Percentiles rank a stretch among this genome's conserved stretches.
Evolutionary conservation across 2,329 filamentous ascomycete genomes (phyloP).

Genomic region (Epichloe hybrida): DNA sequence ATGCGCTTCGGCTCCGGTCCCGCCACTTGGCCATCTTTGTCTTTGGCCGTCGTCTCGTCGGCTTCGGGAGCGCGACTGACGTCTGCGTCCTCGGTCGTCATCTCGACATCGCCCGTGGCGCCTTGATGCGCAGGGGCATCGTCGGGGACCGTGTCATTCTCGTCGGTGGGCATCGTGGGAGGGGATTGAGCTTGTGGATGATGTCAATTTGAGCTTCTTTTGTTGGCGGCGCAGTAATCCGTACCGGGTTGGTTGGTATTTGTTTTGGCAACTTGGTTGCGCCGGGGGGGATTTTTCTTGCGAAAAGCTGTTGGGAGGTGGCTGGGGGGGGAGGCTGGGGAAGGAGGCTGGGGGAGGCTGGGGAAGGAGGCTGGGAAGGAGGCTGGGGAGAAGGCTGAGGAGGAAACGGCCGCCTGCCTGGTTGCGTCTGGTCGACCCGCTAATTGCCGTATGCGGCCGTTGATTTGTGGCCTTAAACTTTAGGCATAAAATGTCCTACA

Average conservation of each 20-base stretch:
- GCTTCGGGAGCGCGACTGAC: conserved; percentile 11
- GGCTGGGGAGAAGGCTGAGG: too few species aligned
- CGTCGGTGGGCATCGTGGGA: not conserved
- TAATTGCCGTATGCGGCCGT: too few species aligned
- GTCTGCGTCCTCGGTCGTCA: conserved; percentile 19
- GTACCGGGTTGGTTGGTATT: not conserved
- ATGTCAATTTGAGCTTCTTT: not conserved
- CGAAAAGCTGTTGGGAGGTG: not conserved
- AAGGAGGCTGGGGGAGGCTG: too few species aligned
- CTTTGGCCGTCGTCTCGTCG: conserved; percentile 11
- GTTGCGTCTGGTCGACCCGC: too few species aligned
- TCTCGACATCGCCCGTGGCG: conserved; percentile 24
- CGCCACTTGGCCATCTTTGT: conserved; percentile 21
- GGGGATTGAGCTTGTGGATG: not conserved
- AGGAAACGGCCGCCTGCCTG: too few species aligned
- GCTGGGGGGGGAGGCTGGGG: not conserved
- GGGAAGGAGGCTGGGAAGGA: too few species aligned
- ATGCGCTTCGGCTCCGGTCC: conserved; percentile 25
- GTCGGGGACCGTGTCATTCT: conserved; percentile 7
- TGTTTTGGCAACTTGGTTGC: not conserved
- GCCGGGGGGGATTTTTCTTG: not conserved
- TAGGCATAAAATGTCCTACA: too few species aligned
- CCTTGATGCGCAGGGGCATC: conserved; percentile 11
- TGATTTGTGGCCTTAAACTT: fast-evolving
- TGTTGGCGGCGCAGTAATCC: not conserved